Base-by-base conservation (phyloP, 306 rosid genomes). In the Herpetospermum pedunculosum region DNA sequence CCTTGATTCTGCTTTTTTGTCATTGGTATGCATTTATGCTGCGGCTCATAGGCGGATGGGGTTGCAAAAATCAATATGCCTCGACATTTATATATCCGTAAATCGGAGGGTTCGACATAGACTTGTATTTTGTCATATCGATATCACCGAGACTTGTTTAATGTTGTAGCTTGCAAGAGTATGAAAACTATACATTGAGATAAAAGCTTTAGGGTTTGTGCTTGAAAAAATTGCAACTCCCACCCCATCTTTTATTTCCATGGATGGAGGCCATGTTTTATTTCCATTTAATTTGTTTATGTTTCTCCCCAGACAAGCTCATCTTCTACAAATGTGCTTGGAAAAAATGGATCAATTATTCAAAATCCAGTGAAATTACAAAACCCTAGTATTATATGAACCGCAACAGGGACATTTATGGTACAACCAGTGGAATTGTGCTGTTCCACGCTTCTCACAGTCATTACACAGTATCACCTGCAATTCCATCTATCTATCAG, bases 391-490 rank as follows among this genome's bases (percentile, higher is more conserved):
- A 78, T 91, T 94, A 86, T 88, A 94, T 48, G 99, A 94, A 70
- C 91, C 92, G 65, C 99, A 94, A 29, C 3, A 74, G 14, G 89
- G 25, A 80, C 99, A 94, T 85, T 91, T 91, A 81, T 85, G 97
- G 87, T 89, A 82, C 77, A 79, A 88, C 96, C 95, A 91, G 69
- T 94, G 99, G 77, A 88, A 94, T 59, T 90, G 84, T 19, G 91
- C 82, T 0, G 50, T 78, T 84, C 97, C 99, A 85, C 82, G 88
- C 90, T 91, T 91, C 93, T 82, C 96, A 77, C 99, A 94, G 77
- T 88, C 99, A 76, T 89, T 85, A 72, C 99, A 94, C 50, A 94
- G 74, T 81, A 94, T 85, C 57, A 44, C 92, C 98, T 94, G 92
- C 88, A 85, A 74, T 43, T 12, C 14, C 54, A 69, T 44, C 21